Evolutionary conservation across 805 yeast genomes (phyloP), one percentile per base, ranked within the genome.

Genomic region (Wickerhamomyces chaumierensis): DNA sequence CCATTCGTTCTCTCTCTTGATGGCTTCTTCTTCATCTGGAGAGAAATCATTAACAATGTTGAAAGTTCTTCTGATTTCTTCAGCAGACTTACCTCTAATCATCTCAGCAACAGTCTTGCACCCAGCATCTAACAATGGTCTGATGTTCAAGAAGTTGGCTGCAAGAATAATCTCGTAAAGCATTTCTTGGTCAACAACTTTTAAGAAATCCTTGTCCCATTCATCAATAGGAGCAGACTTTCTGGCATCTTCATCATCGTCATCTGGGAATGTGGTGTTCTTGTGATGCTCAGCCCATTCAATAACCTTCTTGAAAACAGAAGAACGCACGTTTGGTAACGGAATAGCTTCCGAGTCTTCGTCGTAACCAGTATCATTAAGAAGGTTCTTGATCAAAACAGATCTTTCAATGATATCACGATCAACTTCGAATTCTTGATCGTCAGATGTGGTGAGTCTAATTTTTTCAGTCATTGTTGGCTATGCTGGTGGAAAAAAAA

Each of bases 241-340:
- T 57, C 82, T 77, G 17, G 84, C 73, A 48, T 85, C 94, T 39
- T 81, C 88, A 46, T 85, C 95, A 41, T 76, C 85, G 39, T 80
- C 88, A 45, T 78, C 86, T 16, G 84, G 83, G 60, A 79, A 79
- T 16, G 67, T 68, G 11, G 82, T 73, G 56, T 84, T 88, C 58
- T 80, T 82, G 66, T 90, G 96, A 58, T 90, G 92, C 54, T 84
- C 94, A 52, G 96, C 87, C 94, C 96, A 90, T 57, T 90, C 95
- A 39, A 90, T 68, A 14, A 90, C 90, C 56, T 87, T 86, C 58
- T 81, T 76, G 62, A 90, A 69, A 17, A 90, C 95, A 16, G 81
- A 78, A 9, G 94, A 81, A 48, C 90, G 71, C 29, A 87, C 96
- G 53, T 85, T 87, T 31, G 95, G 95, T 12, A 87, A 76, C 12